Evolutionary conservation across 306 rosid genomes (phyloP).

Genomic region (Morella rubra): DNA sequence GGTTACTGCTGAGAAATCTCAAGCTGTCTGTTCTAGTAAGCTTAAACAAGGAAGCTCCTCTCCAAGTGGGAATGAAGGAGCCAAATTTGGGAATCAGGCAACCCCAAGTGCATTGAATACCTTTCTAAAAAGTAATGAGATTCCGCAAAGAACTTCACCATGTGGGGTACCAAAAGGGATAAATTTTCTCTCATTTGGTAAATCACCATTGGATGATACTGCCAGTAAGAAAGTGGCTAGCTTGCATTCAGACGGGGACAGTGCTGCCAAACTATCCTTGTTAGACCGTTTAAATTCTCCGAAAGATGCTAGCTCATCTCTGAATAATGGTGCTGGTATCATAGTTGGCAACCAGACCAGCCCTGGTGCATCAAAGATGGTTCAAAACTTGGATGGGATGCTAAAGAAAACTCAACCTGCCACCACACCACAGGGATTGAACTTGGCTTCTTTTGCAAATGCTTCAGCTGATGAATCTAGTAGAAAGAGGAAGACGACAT

Average conservation of each 20-base stretch:
- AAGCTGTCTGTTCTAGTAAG: conserved; percentile 25
- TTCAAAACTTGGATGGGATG: conserved; percentile 29
- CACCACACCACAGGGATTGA: conserved; percentile 25
- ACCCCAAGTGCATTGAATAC: conserved; percentile 26
- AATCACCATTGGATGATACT: conserved; percentile 36
- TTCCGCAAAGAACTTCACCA: conserved; percentile 32
- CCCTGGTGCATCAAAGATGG: conserved; percentile 26
- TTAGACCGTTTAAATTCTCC: conserved; percentile 23
- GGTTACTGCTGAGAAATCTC: conserved; percentile 42
- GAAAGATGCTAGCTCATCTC: conserved; percentile 17
- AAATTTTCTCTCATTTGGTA: conserved; percentile 68
- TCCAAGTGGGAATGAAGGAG: conserved; percentile 33
- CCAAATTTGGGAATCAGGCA: conserved; percentile 22
- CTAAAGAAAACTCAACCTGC: conserved; percentile 30
- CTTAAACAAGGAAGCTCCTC: conserved; percentile 33
- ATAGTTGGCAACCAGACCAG: conserved; percentile 30
- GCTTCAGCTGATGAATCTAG: conserved; percentile 27
- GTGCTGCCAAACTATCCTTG: conserved; percentile 23
- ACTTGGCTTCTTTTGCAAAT: conserved; percentile 35
- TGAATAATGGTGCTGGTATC: conserved; percentile 19
- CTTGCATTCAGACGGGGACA: conserved; percentile 32
- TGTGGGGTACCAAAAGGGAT: conserved; percentile 57
- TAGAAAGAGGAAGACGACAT: conserved; percentile 19
- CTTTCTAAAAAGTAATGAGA: conserved; percentile 30
- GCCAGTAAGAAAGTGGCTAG: conserved; percentile 30